Percentiles rank a stretch among this genome's conserved stretches.
Conservation (phyloP, 768 basidiomycete species). For the Lactarius sp. region DNA sequence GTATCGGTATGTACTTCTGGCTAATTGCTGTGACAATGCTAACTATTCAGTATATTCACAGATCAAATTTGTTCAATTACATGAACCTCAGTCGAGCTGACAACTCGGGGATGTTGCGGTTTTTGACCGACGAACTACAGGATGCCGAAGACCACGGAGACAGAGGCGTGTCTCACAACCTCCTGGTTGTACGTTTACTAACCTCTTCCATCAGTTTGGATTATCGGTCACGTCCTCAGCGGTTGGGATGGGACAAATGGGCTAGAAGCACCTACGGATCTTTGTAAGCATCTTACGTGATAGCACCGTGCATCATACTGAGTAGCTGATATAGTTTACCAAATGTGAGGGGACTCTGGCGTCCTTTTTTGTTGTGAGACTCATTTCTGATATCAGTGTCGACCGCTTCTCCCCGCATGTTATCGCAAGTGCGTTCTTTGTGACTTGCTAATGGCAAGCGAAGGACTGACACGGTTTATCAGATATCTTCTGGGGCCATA, state of each 20-base stretch:
- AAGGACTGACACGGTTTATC: constrained; percentile 10
- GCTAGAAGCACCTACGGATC: constrained; percentile 57
- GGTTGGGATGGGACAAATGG: constrained; percentile 74
- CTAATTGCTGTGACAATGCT: not conserved
- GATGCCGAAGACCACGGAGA: constrained; percentile 73
- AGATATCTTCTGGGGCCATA: constrained; percentile 78
- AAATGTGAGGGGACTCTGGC: constrained; percentile 36
- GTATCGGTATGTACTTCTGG: constrained; percentile 28
- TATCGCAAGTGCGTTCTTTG: constrained; percentile 54
- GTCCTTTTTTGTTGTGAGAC: not conserved
- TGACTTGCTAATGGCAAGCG: constrained; percentile 20
- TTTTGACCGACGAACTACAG: constrained; percentile 73
- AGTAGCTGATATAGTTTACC: constrained; percentile 37
- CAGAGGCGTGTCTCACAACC: constrained; percentile 40
- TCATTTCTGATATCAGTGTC: constrained; percentile 43
- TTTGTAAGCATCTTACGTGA: constrained; percentile 44
- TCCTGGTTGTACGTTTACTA: not conserved
- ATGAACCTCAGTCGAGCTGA: constrained; percentile 69
- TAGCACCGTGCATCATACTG: not conserved
- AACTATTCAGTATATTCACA: constrained; percentile 31
- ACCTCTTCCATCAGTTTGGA: constrained; percentile 39
- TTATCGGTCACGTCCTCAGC: constrained; percentile 51
- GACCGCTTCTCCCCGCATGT: constrained; percentile 78
- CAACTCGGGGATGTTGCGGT: constrained; percentile 69
- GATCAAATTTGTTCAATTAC: constrained; percentile 71